Percentiles rank a stretch among this genome's conserved stretches.
Conservation (phyloP, 345 rosid species). For the Citrus sp. region DNA sequence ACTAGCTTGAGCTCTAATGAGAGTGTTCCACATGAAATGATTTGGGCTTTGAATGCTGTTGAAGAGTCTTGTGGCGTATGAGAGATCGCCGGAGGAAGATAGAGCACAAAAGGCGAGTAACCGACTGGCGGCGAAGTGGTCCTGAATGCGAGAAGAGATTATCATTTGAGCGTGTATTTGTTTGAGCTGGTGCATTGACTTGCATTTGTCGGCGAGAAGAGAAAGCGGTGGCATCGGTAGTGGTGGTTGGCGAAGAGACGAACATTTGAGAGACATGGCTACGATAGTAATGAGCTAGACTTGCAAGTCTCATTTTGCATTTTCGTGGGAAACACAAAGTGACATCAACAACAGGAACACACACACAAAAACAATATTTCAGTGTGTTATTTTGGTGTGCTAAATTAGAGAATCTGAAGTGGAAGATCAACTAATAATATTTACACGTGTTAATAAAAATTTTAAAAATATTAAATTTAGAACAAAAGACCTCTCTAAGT, state of each 20-base stretch:
- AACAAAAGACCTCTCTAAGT: too few relatives aligned
- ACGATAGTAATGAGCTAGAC: neutral
- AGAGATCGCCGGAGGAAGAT: constrained; percentile 13
- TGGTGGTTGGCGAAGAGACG: neutral
- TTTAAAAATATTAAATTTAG: too few relatives aligned
- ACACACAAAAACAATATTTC: too few relatives aligned
- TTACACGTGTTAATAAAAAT: too few relatives aligned
- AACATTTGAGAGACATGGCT: neutral
- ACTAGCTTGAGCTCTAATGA: constrained; percentile 23
- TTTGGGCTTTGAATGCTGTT: constrained; percentile 13
- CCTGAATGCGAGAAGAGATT: constrained; percentile 17
- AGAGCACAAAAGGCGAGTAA: constrained; percentile 22
- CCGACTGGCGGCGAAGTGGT: constrained; percentile 23
- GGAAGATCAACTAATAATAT: too few relatives aligned
- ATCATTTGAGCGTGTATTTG: constrained; percentile 31
- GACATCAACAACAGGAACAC: too few relatives aligned
- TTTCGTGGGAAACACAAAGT: too few relatives aligned
- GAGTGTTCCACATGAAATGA: constrained; percentile 26
- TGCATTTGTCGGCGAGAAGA: constrained; percentile 21
- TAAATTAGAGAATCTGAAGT: too few relatives aligned
- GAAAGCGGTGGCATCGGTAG: neutral
- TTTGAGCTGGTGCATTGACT: constrained; percentile 17
- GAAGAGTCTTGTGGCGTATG: constrained; percentile 17
- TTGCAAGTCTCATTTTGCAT: neutral
- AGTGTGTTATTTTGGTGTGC: too few relatives aligned